Percentiles rank a stretch among this genome's conserved stretches.
phyloP scores from a whole-genome alignment of 2,329 filamentous ascomycete species.

The Fusarium xylarioides region DNA sequence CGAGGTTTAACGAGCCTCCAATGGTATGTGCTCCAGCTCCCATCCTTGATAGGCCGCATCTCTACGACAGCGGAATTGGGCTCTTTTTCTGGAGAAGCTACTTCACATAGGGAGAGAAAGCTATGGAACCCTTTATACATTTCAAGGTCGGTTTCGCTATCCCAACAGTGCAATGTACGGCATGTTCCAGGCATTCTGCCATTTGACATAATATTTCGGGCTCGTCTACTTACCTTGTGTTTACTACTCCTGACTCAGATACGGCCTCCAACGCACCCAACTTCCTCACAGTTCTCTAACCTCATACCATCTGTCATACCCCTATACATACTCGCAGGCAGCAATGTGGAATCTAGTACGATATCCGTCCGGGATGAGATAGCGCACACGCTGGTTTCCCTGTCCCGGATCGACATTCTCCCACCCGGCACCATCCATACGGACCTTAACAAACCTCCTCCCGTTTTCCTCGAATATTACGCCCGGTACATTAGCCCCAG shows the following conservation, averaged over 20 bases:
- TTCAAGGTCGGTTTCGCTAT: neutral
- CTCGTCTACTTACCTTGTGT: neutral
- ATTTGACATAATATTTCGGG: neutral
- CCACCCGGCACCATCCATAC: neutral
- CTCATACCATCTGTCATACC: accelerated
- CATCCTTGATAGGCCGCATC: neutral
- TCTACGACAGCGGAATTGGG: neutral
- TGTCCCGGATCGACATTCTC: neutral
- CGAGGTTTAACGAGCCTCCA: neutral
- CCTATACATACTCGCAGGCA: neutral
- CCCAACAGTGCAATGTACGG: neutral
- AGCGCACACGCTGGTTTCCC: neutral
- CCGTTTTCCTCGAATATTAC: neutral
- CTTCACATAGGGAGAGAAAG: neutral
- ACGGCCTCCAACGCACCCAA: neutral
- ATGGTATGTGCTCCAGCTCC: neutral
- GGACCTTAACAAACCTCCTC: neutral
- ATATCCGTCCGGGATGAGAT: neutral
- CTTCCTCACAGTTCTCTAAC: neutral
- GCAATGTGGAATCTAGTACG: neutral
- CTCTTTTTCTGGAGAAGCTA: neutral
- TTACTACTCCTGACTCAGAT: neutral
- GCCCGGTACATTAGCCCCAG: neutral
- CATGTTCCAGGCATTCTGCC: neutral
- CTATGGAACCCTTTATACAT: neutral